Base-by-base conservation (phyloP, 2,329 filamentous ascomycete genomes). In the Colletotrichum theobromicola region DNA sequence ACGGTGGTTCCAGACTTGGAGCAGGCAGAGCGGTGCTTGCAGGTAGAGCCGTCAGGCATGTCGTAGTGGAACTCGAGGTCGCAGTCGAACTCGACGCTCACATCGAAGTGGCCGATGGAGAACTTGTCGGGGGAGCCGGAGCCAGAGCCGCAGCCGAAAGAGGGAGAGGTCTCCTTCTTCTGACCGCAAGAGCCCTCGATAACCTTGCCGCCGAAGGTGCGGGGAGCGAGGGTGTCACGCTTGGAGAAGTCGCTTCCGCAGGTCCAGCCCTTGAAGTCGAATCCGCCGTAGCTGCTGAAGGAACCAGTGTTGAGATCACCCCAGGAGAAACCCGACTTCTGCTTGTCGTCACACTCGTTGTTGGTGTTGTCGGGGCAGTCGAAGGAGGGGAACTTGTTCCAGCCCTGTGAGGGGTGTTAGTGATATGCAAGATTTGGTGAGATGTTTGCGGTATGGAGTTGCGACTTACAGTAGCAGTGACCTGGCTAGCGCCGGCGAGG, bases 61-160 rank as follows among this genome's bases (percentile, higher is more conserved):
- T 88, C 90, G 86, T 96, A 98, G 87, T 94, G 90, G 87, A 98
- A 95, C 84, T 96, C 92, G 68, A 98, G 86, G 77, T 96, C 92
- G 78, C 91, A 92, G 84, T 96, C 93, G 81, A 93, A 92, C 81
- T 95, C 92, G 77, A 92, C 89, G 60, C 91, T 91, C 78, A 98
- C 87, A 77, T 96, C 89, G 83, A 98, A 90, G 79, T 91, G 88
- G 77, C 87, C 90, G 80, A 98, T 91, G 42, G 95, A 97, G 88
- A 98, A 97, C 77, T 89, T 87, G 78, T 88, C 83, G 15, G 72
- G 72, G 60, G 85, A 82, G 70, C 84, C 83, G 73, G 85, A 79
- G 64, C 82, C 81, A 62, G 81, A 79, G 74, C 85, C 84, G 73
- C 86, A 86, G 79, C 89, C 88, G 82, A 95, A 93, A 75, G 88